These are phyloP conservation scores for Takashimella koratensis DNA, from an alignment of 1,284 basidiomycete species.

Conservation along the genomic window DNA sequence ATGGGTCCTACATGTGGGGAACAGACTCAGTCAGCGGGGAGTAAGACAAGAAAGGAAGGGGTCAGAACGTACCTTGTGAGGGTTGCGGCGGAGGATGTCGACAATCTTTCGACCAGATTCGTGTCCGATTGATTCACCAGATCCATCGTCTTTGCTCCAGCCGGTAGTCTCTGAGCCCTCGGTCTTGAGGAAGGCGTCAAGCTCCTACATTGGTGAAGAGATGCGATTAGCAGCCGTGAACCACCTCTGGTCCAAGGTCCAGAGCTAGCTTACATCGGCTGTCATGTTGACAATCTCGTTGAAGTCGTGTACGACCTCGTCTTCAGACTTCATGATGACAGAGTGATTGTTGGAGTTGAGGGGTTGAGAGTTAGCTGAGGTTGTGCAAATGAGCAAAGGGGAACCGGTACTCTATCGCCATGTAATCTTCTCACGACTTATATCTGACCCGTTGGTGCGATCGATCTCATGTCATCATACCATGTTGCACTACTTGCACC, in stretches of 20 bases:
- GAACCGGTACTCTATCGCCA: too few species aligned
- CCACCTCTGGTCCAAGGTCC: slow-evolving; percentile 5
- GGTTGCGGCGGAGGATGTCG: slow-evolving; percentile 45
- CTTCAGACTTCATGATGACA: slow-evolving; percentile 38
- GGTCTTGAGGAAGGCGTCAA: slow-evolving; percentile 45
- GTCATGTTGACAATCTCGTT: slow-evolving; percentile 50
- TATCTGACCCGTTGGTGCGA: too few species aligned
- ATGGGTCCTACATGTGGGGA: slow-evolving; percentile 27
- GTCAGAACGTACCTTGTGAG: slow-evolving; percentile 30
- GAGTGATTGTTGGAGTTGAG: too few species aligned
- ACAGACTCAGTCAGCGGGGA: background rate
- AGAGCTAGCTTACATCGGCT: slow-evolving; percentile 35
- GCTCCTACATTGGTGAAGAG: slow-evolving; percentile 23
- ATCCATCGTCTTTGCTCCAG: slow-evolving; percentile 35
- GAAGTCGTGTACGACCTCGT: slow-evolving; percentile 42
- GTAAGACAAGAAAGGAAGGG: background rate
- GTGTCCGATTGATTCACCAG: slow-evolving; percentile 42
- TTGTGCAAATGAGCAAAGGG: too few species aligned
- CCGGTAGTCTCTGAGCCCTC: slow-evolving; percentile 38
- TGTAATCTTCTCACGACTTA: too few species aligned
- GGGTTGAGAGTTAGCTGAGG: too few species aligned
- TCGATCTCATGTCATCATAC: too few species aligned
- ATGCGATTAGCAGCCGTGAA: background rate
- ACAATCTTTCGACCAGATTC: slow-evolving; percentile 45
- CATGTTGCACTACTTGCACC: too few species aligned